phyloP scores from a whole-genome alignment of 768 basidiomycete genomes.

The Goffeauzyma gilvescens region DNA sequence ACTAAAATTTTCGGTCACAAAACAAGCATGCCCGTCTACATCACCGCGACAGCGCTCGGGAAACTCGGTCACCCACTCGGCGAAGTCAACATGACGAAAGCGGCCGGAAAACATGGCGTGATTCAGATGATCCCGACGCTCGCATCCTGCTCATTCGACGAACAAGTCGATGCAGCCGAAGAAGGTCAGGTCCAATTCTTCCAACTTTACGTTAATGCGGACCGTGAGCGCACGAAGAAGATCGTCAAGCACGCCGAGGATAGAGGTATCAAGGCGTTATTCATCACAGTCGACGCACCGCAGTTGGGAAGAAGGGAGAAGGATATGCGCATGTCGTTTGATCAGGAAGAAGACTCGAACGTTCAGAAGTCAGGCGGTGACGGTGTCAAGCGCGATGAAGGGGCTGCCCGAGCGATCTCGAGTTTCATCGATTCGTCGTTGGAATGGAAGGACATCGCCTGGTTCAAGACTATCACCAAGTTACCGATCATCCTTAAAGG shows the following conservation, averaged over 20 bases:
- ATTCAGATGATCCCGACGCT: slow-evolving; percentile 86
- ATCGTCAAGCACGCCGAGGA: slow-evolving; percentile 77
- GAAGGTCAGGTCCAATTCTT: slow-evolving; percentile 67
- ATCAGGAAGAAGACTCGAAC: slow-evolving; percentile 35
- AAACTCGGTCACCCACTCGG: slow-evolving; percentile 90
- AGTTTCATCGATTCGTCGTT: slow-evolving; percentile 88
- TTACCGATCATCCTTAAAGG: slow-evolving; percentile 86
- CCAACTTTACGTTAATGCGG: slow-evolving; percentile 87
- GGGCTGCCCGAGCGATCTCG: slow-evolving; percentile 83
- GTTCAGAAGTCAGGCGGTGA: slow-evolving; percentile 30
- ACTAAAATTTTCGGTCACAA: slow-evolving; percentile 60
- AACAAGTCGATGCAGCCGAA: slow-evolving; percentile 68
- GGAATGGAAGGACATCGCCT: slow-evolving; percentile 65
- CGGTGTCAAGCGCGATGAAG: slow-evolving; percentile 61
- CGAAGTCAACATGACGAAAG: slow-evolving; percentile 73
- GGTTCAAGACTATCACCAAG: slow-evolving; percentile 54
- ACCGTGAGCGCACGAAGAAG: slow-evolving; percentile 62
- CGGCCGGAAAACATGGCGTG: slow-evolving; percentile 58
- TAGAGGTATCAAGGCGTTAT: slow-evolving; percentile 76
- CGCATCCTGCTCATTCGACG: slow-evolving; percentile 88
- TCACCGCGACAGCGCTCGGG: slow-evolving; percentile 34
- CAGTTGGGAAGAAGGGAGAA: slow-evolving; percentile 62
- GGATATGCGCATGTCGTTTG: slow-evolving; percentile 96
- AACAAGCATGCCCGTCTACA: slow-evolving; percentile 60
- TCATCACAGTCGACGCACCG: slow-evolving; percentile 95